Conservation (phyloP, 768 basidiomycete genomes). For the Suillus hirtellus region DNA sequence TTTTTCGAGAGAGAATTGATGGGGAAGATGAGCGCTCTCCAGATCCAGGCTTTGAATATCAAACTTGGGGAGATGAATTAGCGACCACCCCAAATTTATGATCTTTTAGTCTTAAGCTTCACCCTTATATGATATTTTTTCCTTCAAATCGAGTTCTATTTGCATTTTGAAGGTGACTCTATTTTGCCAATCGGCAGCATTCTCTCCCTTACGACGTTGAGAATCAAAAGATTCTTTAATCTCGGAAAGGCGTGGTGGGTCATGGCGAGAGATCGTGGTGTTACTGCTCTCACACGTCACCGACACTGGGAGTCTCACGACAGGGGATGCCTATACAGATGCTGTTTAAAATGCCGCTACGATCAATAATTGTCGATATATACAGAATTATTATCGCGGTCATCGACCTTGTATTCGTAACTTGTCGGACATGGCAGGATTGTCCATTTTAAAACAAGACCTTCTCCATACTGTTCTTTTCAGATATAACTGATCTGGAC, state of each 20-base stretch:
- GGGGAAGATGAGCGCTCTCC: neutral
- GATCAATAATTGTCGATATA: neutral
- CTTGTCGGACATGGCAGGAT: neutral
- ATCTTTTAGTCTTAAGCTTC: neutral
- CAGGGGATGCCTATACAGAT: neutral
- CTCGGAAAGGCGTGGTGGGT: too few species aligned
- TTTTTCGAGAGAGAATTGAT: slow-evolving; percentile 2
- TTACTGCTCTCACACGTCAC: neutral
- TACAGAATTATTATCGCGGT: neutral
- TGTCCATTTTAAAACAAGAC: neutral
- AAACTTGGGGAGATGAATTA: neutral
- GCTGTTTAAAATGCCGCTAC: neutral
- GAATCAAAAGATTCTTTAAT: too few species aligned
- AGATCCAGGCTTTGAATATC: neutral
- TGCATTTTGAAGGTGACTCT: neutral
- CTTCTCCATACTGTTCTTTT: neutral
- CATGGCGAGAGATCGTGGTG: neutral
- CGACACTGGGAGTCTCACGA: neutral
- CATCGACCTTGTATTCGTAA: neutral
- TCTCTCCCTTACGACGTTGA: neutral
- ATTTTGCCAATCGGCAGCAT: neutral
- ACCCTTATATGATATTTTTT: neutral
- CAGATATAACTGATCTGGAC: neutral
- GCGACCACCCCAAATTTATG: too few species aligned
- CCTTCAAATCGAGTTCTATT: neutral